These are phyloP conservation scores for Uronychia setigera DNA, from an alignment of 73 alveolate species.

Conservation along the genomic window DNA sequence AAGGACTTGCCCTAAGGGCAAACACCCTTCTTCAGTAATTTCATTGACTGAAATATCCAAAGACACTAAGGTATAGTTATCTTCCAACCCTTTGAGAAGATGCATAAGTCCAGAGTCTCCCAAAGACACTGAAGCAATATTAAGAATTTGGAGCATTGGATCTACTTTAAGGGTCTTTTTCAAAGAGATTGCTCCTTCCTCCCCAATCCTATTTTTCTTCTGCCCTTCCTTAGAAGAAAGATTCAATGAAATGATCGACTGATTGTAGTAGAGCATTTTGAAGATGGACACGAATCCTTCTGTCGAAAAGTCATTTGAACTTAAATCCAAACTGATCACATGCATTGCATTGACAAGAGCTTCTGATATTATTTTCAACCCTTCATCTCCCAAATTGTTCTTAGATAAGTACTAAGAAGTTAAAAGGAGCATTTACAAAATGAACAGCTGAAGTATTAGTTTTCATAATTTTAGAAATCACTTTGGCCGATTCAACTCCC, in stretches of 20 bases:
- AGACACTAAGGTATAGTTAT: not conserved
- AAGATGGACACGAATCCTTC: too few relatives aligned
- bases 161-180: not conserved
- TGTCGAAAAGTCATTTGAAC: too few relatives aligned
- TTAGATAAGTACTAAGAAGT: too few relatives aligned
- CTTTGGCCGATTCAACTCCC: too few relatives aligned
- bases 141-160: not conserved
- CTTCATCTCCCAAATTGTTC: too few relatives aligned
- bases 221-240: slow-evolving; percentile 1
- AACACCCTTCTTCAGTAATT: not conserved
- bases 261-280: not conserved
- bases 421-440: too few relatives aligned
- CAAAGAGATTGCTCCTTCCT: not conserved
- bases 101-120: not conserved
- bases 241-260: not conserved
- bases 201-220: not conserved
- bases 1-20: not conserved
- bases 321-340: too few relatives aligned
- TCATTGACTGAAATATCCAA: not conserved
- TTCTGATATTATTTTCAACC: too few relatives aligned
- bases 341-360: too few relatives aligned
- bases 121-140: not conserved
- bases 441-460: too few relatives aligned
- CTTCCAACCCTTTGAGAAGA: not conserved
- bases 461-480: too few relatives aligned